A percentile compares a stretch with the other conserved stretches of the same genome.
Evolutionary conservation across 2,329 filamentous ascomycete genomes (phyloP).

Genomic region (Penicillium sp.): DNA sequence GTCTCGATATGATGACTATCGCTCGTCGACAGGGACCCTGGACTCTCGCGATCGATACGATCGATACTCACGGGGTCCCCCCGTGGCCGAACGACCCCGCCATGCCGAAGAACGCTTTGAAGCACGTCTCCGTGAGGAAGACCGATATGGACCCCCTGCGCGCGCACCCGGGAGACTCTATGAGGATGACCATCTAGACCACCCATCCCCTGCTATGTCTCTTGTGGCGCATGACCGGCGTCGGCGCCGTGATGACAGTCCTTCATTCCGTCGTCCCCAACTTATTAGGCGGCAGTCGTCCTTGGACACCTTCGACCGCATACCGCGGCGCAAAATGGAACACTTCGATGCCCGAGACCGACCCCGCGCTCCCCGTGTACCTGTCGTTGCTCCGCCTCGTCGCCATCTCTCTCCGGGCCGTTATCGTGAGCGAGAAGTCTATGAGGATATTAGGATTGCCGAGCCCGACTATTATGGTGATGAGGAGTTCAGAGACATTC

Average conservation of each 20-base stretch:
- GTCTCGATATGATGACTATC: constrained; percentile 39
- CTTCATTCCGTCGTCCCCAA: constrained; percentile 58
- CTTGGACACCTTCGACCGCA: constrained; percentile 83
- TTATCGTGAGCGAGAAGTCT: constrained; percentile 56
- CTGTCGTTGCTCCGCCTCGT: constrained; percentile 52
- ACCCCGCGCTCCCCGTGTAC: constrained; percentile 61
- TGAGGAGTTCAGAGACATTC: constrained; percentile 66
- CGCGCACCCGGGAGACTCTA: constrained; percentile 39
- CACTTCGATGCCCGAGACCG: constrained; percentile 39
- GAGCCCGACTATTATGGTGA: constrained; percentile 68
- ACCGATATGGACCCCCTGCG: constrained; percentile 45
- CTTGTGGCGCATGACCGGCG: constrained; percentile 57
- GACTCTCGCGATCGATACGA: constrained; percentile 44
- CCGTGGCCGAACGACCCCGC: constrained; percentile 35
- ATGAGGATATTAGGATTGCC: constrained; percentile 66
- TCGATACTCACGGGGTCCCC: constrained; percentile 37
- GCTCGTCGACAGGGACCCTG: constrained; percentile 34
- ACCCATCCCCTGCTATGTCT: constrained; percentile 49
- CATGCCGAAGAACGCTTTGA: constrained; percentile 31
- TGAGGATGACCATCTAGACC: constrained; percentile 41
- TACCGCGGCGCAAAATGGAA: constrained; percentile 56
- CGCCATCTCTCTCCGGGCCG: constrained; percentile 53
- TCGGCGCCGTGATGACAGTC: constrained; percentile 52
- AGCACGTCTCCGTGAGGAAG: constrained; percentile 41
- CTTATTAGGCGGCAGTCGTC: constrained; percentile 81